Base-by-base conservation (phyloP, 306 rosid genomes). In the Cicer yamashitae region DNA sequence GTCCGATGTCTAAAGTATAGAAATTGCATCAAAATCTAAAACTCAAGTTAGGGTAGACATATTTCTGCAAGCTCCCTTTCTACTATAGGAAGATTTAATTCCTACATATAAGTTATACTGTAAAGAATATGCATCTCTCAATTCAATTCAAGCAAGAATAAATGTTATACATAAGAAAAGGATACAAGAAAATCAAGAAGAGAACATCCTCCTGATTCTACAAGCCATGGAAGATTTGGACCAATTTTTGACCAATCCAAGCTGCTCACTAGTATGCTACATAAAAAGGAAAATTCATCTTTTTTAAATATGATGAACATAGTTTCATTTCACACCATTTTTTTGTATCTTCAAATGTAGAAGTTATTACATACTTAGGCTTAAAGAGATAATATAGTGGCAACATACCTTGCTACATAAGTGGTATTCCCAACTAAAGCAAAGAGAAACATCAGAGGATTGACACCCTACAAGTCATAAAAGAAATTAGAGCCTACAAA, bases 191-290 rank as follows among this genome's bases (percentile, higher is more conserved):
- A 34, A 81, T 91, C 97, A 58, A 91, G 94, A 58, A 91, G 64
- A 78, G 87, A 83, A 54, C 97, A 92, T 82, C 92, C 93, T 77
- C 81, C 82, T 6, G 96, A 84, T 58, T 92, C 97, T 67, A 85
- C 96, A 15, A 92, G 85, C 97, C 97, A 92, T 0, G 96, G 91
- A 15, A 92, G 85, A 84, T 92, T 92, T n/a, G 97, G 92, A 72
- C 77, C 56, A 76, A 92, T 62, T 77, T 6, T 85, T 41, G 87
- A 87, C 97, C 97, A 90, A 22, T 85, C 86, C 83, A 85, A 30
- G 85, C 93, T 83, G 65, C 76, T 86, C 69, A 84, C 91, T 17
- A 92, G 85, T 75, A 92, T 90, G 84, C 96, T 90, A 62, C 84
- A 73, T 12, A 81, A 61, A 50, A 68, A 69, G n/a, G 6, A 54